Conservation (phyloP, 805 yeast species). For the Starmerella bombi region DNA sequence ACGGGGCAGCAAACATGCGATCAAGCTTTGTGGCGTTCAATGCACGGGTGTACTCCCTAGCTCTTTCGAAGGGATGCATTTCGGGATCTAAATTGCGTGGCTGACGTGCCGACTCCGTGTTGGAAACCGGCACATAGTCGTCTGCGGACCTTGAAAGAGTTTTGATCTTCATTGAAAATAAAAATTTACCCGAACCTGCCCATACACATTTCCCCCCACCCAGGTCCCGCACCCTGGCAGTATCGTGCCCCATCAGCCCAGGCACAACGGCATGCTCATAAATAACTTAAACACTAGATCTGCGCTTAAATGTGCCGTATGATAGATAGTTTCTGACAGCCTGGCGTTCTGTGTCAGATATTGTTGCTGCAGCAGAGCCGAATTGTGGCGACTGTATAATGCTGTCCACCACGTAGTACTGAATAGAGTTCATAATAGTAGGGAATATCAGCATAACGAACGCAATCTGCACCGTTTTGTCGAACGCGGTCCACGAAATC, state of each 20-base stretch:
- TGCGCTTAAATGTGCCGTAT: constrained; percentile 9
- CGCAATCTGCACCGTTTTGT: constrained; percentile 71
- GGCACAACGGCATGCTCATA: background rate
- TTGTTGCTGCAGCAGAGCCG: constrained; percentile 14
- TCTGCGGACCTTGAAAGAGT: constrained; percentile 84
- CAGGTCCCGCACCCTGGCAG: too few relatives aligned
- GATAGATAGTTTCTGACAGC: constrained; percentile 11
- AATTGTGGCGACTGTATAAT: constrained; percentile 41
- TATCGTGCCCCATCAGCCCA: too few relatives aligned
- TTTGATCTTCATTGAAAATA: constrained; percentile 50
- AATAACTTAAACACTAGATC: background rate
- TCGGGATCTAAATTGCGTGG: constrained; percentile 90
- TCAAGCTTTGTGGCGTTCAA: constrained; percentile 90
- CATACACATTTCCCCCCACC: background rate
- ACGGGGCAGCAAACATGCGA: constrained; percentile 95
- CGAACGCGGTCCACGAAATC: constrained; percentile 60
- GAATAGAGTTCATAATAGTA: constrained; percentile 34
- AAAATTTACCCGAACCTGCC: background rate
- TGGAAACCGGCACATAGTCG: constrained; percentile 80
- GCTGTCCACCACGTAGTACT: constrained; percentile 45
- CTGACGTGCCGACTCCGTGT: constrained; percentile 72
- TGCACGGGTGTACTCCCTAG: constrained; percentile 91
- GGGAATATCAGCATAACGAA: constrained; percentile 60
- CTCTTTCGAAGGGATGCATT: constrained; percentile 91
- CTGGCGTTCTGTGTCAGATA: constrained; percentile 2